A percentile compares a stretch with the other conserved stretches of the same genome.
Conservation (phyloP, 306 rosid genomes). For the Rosa rugosa region DNA sequence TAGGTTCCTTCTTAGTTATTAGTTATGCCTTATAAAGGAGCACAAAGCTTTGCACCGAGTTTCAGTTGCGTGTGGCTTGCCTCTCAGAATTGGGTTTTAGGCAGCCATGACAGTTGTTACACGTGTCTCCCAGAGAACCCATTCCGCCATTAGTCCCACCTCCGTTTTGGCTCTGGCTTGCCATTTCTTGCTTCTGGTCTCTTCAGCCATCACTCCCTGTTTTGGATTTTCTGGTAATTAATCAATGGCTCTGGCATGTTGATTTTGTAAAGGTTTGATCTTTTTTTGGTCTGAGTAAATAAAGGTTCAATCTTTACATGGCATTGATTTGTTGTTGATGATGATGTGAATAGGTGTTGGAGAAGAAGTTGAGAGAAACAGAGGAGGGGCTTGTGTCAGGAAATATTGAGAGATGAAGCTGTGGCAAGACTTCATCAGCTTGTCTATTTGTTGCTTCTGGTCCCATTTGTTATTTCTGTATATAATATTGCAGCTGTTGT, state of each 20-base stretch:
- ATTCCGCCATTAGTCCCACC: background rate
- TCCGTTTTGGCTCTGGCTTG: background rate
- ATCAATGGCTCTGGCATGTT: background rate
- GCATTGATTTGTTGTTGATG: background rate
- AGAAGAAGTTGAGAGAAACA: slow-evolving; percentile 39
- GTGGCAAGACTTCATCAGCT: slow-evolving; percentile 72
- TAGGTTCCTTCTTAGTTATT: too few relatives aligned
- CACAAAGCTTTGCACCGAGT: background rate
- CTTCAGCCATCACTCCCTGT: slow-evolving; percentile 6
- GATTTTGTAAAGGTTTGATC: background rate
- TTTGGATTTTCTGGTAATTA: slow-evolving; percentile 9
- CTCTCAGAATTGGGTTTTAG: background rate
- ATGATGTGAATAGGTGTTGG: slow-evolving; percentile 44
- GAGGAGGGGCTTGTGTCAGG: slow-evolving; percentile 38
- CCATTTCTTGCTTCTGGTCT: background rate
- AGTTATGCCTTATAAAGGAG: background rate
- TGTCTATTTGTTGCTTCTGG: too few relatives aligned
- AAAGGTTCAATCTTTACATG: background rate
- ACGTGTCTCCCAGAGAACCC: background rate
- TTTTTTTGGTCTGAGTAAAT: background rate
- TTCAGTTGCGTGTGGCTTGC: slow-evolving; percentile 1
- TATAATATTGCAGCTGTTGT: too few relatives aligned
- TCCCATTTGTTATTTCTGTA: slow-evolving; percentile 19
- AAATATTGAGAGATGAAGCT: slow-evolving; percentile 84
- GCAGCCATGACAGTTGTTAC: slow-evolving; percentile 10